Evolutionary conservation across 306 rosid species (phyloP), one percentile per base, ranked within the genome.

Genomic region (Cucurbita moschata): DNA sequence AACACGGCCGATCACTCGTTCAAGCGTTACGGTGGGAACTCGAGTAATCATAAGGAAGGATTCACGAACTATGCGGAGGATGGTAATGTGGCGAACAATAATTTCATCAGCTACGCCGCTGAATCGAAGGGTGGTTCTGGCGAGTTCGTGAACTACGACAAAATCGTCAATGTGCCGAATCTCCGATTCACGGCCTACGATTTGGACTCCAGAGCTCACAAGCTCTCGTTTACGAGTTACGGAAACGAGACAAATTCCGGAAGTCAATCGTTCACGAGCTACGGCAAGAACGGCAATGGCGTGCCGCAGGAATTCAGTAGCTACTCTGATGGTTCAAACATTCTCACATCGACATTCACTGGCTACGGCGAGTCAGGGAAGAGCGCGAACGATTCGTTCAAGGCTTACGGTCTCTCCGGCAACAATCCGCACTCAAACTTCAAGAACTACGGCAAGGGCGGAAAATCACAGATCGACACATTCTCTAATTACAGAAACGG

Each of bases 241-340:
- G 86, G 86, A 37, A 83, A 84, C 65, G 97, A 94, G 13, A 87
- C 96, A 38, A 94, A 94, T 77, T 86, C 97, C 0, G 97, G 98
- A 0, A 21, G 84, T 1, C 85, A 90, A 39, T 57, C 86, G 0
- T 94, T 94, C 79, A 0, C 73, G 1, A 84, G 89, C 83, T 94
- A 93, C 83, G 85, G 83, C 0, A 90, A 94, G 80, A 79, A 79
- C 5, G 89, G 87, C 18, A 84, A 83, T 38, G 84, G 74, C 23
- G 87, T 81, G 21, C 88, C 82, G 44, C 87, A 39, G 38, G 92
- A 83, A 26, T 94, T 94, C 88, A 61, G 8, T 37, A 89, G 68
- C 73, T 94, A 94, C 79, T 92, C 83, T 0, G 87, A 10, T 0
- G 77, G 76, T 5, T 47, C 97, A 0, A 94, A 94, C 81, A 89